These are phyloP conservation scores for Apiospora aurea DNA, from an alignment of 2,329 filamentous ascomycete genomes.

Conservation along the genomic window DNA sequence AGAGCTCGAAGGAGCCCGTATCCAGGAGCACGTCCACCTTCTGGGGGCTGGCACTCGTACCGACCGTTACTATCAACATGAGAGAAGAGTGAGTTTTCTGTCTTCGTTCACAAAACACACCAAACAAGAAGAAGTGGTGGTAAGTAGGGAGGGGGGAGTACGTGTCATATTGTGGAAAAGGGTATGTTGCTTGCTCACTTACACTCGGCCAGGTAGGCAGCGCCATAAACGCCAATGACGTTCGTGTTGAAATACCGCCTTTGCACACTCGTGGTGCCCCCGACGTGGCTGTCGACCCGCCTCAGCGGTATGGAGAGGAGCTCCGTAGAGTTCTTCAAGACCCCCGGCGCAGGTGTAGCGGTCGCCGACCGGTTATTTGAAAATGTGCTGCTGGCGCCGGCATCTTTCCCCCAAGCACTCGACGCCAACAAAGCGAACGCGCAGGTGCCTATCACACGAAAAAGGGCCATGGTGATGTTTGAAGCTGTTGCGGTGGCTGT, in stretches of 20 bases:
- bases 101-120: not conserved
- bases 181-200: conserved; percentile 12
- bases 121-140: not conserved
- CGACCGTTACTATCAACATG: conserved; percentile 48
- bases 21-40: conserved; percentile 55
- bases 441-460: not conserved
- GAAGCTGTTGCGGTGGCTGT: not conserved
- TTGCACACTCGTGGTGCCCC: conserved; percentile 37
- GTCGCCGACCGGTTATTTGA: not conserved
- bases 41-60: conserved; percentile 47
- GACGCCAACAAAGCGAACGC: not conserved
- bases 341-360: conserved; percentile 27
- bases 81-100: not conserved
- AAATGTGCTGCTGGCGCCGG: not conserved
- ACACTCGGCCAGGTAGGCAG: conserved; percentile 43
- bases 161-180: no score
- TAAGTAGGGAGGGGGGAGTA: not conserved
- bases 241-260: conserved; percentile 39
- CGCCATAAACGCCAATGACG: conserved; percentile 39
- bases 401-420: not conserved
- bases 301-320: conserved; percentile 39
- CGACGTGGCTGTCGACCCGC: conserved; percentile 33
- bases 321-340: conserved; percentile 29
- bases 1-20: conserved; percentile 61
- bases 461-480: conserved; percentile 8